phyloP scores from a whole-genome alignment of 345 rosid species.

The Cardamine occulta region DNA sequence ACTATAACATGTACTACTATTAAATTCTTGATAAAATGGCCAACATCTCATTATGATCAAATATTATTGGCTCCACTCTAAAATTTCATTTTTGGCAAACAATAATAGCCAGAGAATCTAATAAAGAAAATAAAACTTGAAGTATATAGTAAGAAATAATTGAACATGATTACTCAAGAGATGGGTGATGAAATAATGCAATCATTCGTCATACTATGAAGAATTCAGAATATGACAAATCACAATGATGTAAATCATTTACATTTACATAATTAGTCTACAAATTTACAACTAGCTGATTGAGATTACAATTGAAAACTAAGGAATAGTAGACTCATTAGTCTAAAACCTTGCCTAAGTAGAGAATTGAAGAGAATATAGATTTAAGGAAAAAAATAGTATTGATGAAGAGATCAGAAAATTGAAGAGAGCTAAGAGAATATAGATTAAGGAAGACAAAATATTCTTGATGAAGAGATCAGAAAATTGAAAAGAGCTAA shows the following conservation, averaged over 20 bases:
- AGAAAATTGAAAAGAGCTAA: background rate
- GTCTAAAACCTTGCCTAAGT: background rate
- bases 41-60: slow-evolving; percentile 32
- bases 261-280: background rate
- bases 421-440: background rate
- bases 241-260: slow-evolving; percentile 12
- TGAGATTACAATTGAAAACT: background rate
- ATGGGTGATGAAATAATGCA: slow-evolving; percentile 34
- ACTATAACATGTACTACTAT: slow-evolving; percentile 12
- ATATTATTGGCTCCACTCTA: slow-evolving; percentile 7
- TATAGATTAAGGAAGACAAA: background rate
- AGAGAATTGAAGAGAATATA: background rate
- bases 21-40: slow-evolving; percentile 23
- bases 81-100: slow-evolving; percentile 31
- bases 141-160: slow-evolving; percentile 40
- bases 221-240: slow-evolving; percentile 33
- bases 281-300: background rate
- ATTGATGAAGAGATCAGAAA: background rate
- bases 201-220: slow-evolving; percentile 35
- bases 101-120: slow-evolving; percentile 35
- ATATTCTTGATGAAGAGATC: background rate
- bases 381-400: background rate
- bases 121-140: slow-evolving; percentile 28
- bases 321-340: background rate
- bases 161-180: slow-evolving; percentile 42